A percentile compares a stretch with the other conserved stretches of the same genome.
These are phyloP conservation scores for Talaromyces proteolyticus DNA, from an alignment of 495 filamentous ascomycete genomes.

Conservation along the genomic window DNA sequence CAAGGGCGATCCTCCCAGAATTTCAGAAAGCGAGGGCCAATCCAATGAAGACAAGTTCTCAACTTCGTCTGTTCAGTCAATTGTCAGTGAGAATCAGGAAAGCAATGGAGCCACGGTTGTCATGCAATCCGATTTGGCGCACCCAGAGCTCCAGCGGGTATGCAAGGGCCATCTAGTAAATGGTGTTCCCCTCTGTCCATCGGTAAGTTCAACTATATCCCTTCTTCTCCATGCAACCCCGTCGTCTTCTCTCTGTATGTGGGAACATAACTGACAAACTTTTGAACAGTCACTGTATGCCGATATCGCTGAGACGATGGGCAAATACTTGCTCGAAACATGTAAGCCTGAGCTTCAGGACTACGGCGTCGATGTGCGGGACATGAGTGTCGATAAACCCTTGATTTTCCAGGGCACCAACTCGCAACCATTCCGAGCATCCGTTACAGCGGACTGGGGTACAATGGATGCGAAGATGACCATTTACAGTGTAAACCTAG, in stretches of 20 bases:
- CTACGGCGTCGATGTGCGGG: constrained; percentile 51
- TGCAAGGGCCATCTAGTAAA: constrained; percentile 73
- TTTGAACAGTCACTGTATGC: constrained; percentile 71
- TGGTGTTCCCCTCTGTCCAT: constrained; percentile 48
- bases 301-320: constrained; percentile 72
- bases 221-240: no score
- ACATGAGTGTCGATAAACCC: constrained; percentile 65
- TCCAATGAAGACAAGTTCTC: constrained; percentile 20
- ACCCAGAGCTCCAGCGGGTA: constrained; percentile 53
- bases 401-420: constrained; percentile 55
- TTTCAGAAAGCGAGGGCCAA: constrained; percentile 33
- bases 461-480: constrained; percentile 18
- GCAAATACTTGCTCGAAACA: constrained; percentile 59
- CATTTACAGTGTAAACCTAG: constrained; percentile 32
- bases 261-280: no score
- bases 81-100: constrained; percentile 49
- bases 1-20: constrained; percentile 51
- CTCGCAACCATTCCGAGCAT: constrained; percentile 39
- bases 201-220: no score
- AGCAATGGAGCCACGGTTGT: constrained; percentile 50
- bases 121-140: constrained; percentile 60
- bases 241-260: no score
- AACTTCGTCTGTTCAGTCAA: constrained; percentile 40
- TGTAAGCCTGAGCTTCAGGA: constrained; percentile 46
- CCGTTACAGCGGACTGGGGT: constrained; percentile 29